A percentile compares a stretch with the other conserved stretches of the same genome.
Evolutionary conservation across 352 stramenopile genomes (phyloP).

Genomic region (Globisporangium camurandrum): DNA sequence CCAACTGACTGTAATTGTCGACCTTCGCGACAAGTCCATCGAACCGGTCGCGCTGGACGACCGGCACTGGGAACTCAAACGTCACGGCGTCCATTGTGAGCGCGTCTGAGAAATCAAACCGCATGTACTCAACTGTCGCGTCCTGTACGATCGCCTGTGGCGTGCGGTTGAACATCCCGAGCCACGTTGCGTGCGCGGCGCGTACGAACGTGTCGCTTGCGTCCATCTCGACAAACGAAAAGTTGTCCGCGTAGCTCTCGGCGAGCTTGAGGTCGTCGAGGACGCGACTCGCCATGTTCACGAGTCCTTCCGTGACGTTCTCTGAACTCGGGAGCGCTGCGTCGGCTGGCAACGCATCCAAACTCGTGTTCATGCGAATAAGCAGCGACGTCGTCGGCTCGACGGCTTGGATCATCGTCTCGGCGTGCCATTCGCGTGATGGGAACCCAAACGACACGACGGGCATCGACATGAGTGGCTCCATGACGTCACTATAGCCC

Average conservation of each 20-base stretch:
- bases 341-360: neutral
- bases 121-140: conserved; percentile 7
- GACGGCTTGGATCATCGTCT: neutral
- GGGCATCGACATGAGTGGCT: neutral
- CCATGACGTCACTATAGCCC: neutral
- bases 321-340: conserved; percentile 7
- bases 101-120: conserved; percentile 7
- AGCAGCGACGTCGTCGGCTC: conserved; percentile 2
- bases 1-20: neutral
- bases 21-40: neutral
- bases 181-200: neutral
- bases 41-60: neutral
- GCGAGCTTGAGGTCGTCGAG: neutral
- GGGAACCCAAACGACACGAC: conserved; percentile 12
- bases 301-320: conserved; percentile 1
- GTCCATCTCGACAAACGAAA: neutral
- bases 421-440: conserved; percentile 7
- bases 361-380: conserved; percentile 1
- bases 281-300: neutral
- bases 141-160: neutral
- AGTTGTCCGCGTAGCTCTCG: neutral
- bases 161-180: neutral
- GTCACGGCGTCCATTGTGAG: conserved; percentile 16
- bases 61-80: conserved; percentile 8
- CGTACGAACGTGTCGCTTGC: neutral